Evolutionary conservation across 352 stramenopile genomes (phyloP), one percentile per base, ranked within the genome.

Genomic region (Globisporangium lucens): DNA sequence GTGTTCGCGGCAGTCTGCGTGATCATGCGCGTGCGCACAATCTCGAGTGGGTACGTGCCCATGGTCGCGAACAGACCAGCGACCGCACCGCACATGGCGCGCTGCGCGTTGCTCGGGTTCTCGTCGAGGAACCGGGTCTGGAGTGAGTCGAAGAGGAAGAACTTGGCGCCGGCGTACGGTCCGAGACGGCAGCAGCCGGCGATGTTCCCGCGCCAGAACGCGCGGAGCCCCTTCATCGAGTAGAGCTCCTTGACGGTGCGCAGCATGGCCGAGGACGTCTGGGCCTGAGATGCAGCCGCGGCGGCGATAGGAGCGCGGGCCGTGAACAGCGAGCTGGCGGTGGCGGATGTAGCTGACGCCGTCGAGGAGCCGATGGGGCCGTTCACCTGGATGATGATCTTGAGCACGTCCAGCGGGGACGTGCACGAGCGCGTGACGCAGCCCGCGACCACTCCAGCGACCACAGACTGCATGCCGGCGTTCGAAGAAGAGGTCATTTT

Each of bases 341-440:
- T 17, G 29, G 67, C 17, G 0, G 70, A 52, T 20, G 68, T 29
- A 17, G 49, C n/a, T 15, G 41, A 43, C 3, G 63, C 2, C 5
- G 30, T 22, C 4, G 73, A 17, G 36, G 36, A 43, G 36, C 36
- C 66, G 13, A 68, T 56, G 13, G 80, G 72, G 22, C 77, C 77
- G 66, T 89, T 89, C 12, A 94, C 84, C 69, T 94, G 86, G 56
- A 94, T 89, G 22, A 93, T 71, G 72, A 94, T 93, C 77, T 93
- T 93, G 64, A 94, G 79, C 75, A 93, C 85, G 61, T 94, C 86
- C 22, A 94, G 70, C 7, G 86, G 86, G 27, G 86, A 93, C 61
- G 86, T 94, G 77, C 78, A 90, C 4, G 86, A 91, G 69, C 86
- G 84, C 52, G 86, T 93, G 64, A 94, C 83, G 71, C 84, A 93